Base-by-base conservation (phyloP, 2,329 filamentous ascomycete genomes). In the Phialophora expanda region DNA sequence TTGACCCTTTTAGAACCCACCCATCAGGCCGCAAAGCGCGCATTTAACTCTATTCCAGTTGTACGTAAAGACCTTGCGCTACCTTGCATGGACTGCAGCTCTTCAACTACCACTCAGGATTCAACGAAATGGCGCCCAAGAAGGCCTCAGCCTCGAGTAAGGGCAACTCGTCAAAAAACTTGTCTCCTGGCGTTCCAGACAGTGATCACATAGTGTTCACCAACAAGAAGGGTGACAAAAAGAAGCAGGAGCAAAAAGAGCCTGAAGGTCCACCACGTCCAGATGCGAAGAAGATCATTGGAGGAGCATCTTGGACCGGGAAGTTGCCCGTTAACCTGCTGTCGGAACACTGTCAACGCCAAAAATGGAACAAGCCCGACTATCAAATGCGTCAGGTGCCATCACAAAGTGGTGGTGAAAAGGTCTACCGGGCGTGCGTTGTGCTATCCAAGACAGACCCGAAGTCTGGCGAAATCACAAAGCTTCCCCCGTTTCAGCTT, bases 231-330 rank as follows among this genome's bases (percentile, higher is more conserved):
- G 64, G 62, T 56, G 66, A 67, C 46, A 71, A 68, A 41, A 68
- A 62, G 62, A 69, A 69, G 50, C 71, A 78, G 74, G 67, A 75
- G 69, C 66, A 70, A 67, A 63, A 73, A 70, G 69, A 71, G 24
- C 65, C 72, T 58, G 77, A 80, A 56, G 78, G 76, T 6, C 69
- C 76, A 17, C 72, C 71, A 46, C 87, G 85, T 72, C 86, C 86
- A 48, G 83, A 86, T 56, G 85, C 85, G 24, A 81, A 86, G 78
- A 92, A 96, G 72, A 82, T 99, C 70, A 96, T 99, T 74, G 95
- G 93, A 50, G 95, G 95, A 56, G 88, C 92, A 65, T 97, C 93
- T 72, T 99, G 95, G 95, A 99, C 95, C 0, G 95, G 95, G 48
- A 99, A 99, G 77, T 82, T 99, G 34, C 95, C 95, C 1, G 91